Percentiles rank a stretch among this genome's conserved stretches.
Conservation (phyloP, 208 protist genomes). For the Leishmania mexicana region DNA sequence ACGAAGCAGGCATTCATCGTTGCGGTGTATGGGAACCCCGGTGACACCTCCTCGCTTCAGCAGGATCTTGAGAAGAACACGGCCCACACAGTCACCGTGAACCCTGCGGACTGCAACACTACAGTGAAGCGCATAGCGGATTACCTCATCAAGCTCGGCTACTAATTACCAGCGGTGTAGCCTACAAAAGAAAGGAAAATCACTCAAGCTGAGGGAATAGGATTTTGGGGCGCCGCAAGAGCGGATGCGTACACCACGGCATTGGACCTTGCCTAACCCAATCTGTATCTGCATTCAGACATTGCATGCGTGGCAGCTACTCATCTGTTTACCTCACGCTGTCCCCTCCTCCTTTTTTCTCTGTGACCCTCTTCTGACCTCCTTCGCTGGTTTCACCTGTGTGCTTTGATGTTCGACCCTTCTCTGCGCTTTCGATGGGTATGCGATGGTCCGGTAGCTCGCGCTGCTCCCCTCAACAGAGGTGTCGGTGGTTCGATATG, state of each 20-base stretch:
- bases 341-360: background rate
- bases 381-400: background rate
- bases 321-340: background rate
- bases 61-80: constrained; percentile 57
- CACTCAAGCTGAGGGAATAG: background rate
- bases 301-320: background rate
- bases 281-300: background rate
- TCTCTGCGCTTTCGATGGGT: background rate
- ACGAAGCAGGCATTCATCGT: constrained; percentile 85
- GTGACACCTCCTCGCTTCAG: constrained; percentile 53
- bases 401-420: background rate
- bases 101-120: constrained; percentile 86
- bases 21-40: constrained; percentile 84
- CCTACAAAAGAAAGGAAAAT: constrained; percentile 11
- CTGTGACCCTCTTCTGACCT: background rate
- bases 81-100: constrained; percentile 52
- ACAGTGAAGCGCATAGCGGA: constrained; percentile 86
- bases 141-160: constrained; percentile 88
- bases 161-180: constrained; percentile 33
- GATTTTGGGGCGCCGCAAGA: background rate
- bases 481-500: background rate
- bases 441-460: background rate
- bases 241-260: background rate
- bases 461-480: background rate
- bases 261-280: background rate